Evolutionary conservation across 2,329 filamentous ascomycete genomes (phyloP), one percentile per base, ranked within the genome.

Genomic region (Paracorniculantispora psalliotae): DNA sequence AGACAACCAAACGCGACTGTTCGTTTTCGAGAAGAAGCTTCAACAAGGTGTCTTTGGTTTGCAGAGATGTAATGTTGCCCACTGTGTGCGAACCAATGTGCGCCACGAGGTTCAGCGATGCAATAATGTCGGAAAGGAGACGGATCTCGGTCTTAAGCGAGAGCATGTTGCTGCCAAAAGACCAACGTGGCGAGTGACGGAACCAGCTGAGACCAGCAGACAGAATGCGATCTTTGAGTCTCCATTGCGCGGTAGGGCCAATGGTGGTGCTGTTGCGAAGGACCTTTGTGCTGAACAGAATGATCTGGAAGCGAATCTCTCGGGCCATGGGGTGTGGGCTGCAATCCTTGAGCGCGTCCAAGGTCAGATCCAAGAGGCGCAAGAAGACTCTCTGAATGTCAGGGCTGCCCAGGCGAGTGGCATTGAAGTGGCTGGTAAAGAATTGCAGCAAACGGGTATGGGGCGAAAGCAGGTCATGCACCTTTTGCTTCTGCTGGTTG

Each of bases 141-240:
- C 89, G 88, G 35, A 91, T 85, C 73, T 99, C 94, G 0, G 96
- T 93, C 77, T 96, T 97, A 54, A 97, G 79, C 70, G 99, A 94
- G 17, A 99, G 77, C 51, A 90, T 84, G 69, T 97, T 99, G 67
- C 93, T 94, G 59, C 94, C 94, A 73, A 94, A 97, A 0, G 94
- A 96, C 93, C 94, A 99, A 64, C 86, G 85, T 15, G 92, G 91
- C 6, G 90, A 79, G 64, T 87, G 84, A 41, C 81, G 84, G 73
- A 99, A 99, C 96, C 96, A 99, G 62, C 83, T 86, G 33, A 99
- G 78, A 15, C 86, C 92, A 30, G 91, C 92, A 6, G 91, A 92
- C 39, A 99, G 73, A 54, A 96, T 87, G 64, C 91, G 86, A 68
- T 97, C 92, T 71, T 96, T 97, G 39, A 97, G 78, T 61, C 88